Conservation (phyloP, 2,329 filamentous ascomycete genomes). For the Arthroderma uncinatum region DNA sequence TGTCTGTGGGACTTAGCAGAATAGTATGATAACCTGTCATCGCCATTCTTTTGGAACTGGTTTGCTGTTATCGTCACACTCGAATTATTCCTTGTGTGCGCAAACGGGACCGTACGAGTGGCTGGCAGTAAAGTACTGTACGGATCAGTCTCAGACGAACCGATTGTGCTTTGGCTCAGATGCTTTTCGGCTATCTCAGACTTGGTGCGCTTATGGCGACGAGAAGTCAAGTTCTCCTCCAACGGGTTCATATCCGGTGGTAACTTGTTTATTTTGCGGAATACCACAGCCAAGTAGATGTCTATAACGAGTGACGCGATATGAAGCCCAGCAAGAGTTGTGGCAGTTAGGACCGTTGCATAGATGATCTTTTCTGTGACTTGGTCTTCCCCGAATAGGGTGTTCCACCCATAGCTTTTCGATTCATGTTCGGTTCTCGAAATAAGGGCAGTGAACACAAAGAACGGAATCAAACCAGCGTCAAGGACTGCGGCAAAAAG, state of each 20-base stretch:
- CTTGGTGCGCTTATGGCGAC: constrained; percentile 63
- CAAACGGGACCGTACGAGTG: constrained; percentile 57
- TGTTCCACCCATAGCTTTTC: constrained; percentile 49
- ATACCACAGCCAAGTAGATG: constrained; percentile 63
- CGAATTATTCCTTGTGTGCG: constrained; percentile 61
- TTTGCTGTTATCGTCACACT: constrained; percentile 41
- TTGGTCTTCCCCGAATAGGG: constrained; percentile 49
- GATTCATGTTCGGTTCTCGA: constrained; percentile 41
- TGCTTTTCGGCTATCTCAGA: constrained; percentile 53
- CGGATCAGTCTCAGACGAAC: constrained; percentile 29
- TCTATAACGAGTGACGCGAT: constrained; percentile 58
- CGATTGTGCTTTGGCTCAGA: constrained; percentile 41
- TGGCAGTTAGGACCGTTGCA: constrained; percentile 57
- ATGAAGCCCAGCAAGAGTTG: constrained; percentile 56
- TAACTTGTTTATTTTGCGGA: constrained; percentile 68
- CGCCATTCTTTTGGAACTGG: constrained; percentile 35
- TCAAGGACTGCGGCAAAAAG: constrained; percentile 70
- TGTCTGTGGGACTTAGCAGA: constrained; percentile 33
- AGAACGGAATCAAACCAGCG: constrained; percentile 52
- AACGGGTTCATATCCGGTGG: constrained; percentile 94
- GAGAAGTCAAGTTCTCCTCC: constrained; percentile 70
- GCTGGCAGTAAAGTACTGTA: constrained; percentile 27
- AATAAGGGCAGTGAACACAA: constrained; percentile 48
- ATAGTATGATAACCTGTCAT: constrained; percentile 39
- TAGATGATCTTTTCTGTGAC: constrained; percentile 51